Base-by-base conservation (phyloP, 192 early-diverging fungal species). In the Phycomyces nitens region DNA sequence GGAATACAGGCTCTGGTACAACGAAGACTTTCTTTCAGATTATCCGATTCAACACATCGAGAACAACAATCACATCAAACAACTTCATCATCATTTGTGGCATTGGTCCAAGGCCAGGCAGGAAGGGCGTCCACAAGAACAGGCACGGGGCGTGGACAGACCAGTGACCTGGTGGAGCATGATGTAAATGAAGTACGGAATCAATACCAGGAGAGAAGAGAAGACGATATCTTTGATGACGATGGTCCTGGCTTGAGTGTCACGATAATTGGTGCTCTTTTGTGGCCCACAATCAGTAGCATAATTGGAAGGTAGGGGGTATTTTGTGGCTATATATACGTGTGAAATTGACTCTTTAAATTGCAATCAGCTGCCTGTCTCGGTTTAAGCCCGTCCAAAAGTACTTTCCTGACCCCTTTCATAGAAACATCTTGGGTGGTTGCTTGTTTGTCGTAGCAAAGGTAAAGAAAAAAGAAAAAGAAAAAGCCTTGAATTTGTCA, bases 211-310 rank as follows among this genome's bases (percentile, higher is more conserved):
- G 2, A 54, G 51, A 52, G 71, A 62, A 24, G 7, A 62, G 10
- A 52, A 55, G 9, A 43, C 56, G 47, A 47, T 56, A 42, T 24
- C 27, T 27, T 54, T 21, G 1, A 53, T 24, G 39, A 54, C 64
- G 3, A 49, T 24, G 22, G 22, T 12, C n/a, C 53, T 53, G 27
- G 55, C 3, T 44, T 87, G 20, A 82, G 84, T 21, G 73, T 83
- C 12, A 86, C 79, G 1, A 83, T 87, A 40, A 80, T 88, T 9
- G 84, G 86, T 50, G 84, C 86, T 18, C 66, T 90, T 18, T 63
- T 85, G 39, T 80, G 87, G 63, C 88, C 88, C n/a, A 79, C 77
- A 15, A 82, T 87, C 22, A 86, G 84, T n/a, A 82, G 84, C 0
- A 65, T 83, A 39, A 74, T 85, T 29, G 88, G 88, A 73, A 76